Base-by-base conservation (phyloP, 2,329 filamentous ascomycete genomes). In the Colletotrichum sp. region DNA sequence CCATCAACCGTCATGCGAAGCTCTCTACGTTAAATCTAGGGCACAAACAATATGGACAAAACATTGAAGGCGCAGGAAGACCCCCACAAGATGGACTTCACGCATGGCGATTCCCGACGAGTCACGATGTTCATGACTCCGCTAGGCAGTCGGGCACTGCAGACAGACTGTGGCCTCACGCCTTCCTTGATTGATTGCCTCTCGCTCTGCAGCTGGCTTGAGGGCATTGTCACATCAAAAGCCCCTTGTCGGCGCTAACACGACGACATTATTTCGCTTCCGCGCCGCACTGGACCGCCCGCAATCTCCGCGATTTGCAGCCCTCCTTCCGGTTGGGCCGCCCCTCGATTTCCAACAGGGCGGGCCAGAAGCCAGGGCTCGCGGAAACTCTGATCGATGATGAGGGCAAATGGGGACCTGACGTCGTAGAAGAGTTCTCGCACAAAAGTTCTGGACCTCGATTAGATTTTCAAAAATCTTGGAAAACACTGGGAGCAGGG, bases 261-360 rank as follows among this genome's bases (percentile, higher is more conserved):
- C 32, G 21, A 24, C 39, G 63, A 64, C 34, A 71, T 73, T 73
- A 76, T 76, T 49, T 76, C 73, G 73, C 73, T 76, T 76, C 70
- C 70, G 63, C 57, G 32, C 70, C 30, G 64, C 64, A 57, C 63
- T 76, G 64, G 57, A 34, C 63, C 64, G 57, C 70, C 59, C 70
- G 62, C 70, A 76, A 76, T 76, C 73, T 76, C 73, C 73, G 70
- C 64, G 44, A 36, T 73, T 24, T 64, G 69, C 39, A 63, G n/a
- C 55, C 52, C 36, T 24, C 36, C 60, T 60, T 66, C 60, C 72
- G 36, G 69, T 52, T 72, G 62, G 63, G 63, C 32, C 55, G 69
- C 39, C 60, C 70, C 44, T 55, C 39, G 57, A 49, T 52, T 49
- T 28, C 73, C 73, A 63, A 24, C 39, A 28, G 24, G 39, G 55